A percentile compares a stretch with the other conserved stretches of the same genome.
Evolutionary conservation across 2,329 filamentous ascomycete genomes (phyloP).

Genomic region (Paramyrothecium roridum): DNA sequence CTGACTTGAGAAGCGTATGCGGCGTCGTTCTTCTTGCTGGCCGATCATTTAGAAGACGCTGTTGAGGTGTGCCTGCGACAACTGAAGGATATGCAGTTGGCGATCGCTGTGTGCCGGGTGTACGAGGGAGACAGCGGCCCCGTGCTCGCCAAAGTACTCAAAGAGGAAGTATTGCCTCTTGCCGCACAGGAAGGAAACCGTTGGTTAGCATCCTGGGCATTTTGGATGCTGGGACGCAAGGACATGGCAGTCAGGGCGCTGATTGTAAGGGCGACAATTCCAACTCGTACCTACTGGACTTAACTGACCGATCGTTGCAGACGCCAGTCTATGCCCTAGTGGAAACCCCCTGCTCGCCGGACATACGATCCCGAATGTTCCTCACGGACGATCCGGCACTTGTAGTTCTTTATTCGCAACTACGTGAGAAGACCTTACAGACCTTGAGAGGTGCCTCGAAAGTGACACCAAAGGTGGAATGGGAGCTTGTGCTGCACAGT

Average conservation of each 20-base stretch:
- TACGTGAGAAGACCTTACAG: slow-evolving; percentile 77
- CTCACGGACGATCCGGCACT: slow-evolving; percentile 88
- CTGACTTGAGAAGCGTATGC: slow-evolving; percentile 71
- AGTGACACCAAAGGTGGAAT: slow-evolving; percentile 75
- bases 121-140: slow-evolving; percentile 83
- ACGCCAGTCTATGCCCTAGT: slow-evolving; percentile 75
- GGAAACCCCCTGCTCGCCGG: slow-evolving; percentile 64
- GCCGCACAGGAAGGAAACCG: slow-evolving; percentile 81
- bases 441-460: slow-evolving; percentile 83
- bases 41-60: slow-evolving; percentile 79
- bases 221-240: slow-evolving; percentile 81
- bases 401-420: slow-evolving; percentile 80
- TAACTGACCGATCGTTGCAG: slow-evolving; percentile 33
- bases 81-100: slow-evolving; percentile 83
- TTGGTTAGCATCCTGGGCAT: slow-evolving; percentile 94
- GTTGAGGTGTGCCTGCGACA: slow-evolving; percentile 84
- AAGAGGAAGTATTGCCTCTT: slow-evolving; percentile 73
- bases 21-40: slow-evolving; percentile 91
- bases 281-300: neutral
- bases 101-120: slow-evolving; percentile 80
- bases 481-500: slow-evolving; percentile 85
- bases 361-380: slow-evolving; percentile 73
- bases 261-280: slow-evolving; percentile 54
- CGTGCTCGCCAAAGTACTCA: slow-evolving; percentile 69
- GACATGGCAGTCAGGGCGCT: slow-evolving; percentile 83